Conservation (phyloP, 1,284 basidiomycete genomes). For the Moesziomyces aphidis region DNA sequence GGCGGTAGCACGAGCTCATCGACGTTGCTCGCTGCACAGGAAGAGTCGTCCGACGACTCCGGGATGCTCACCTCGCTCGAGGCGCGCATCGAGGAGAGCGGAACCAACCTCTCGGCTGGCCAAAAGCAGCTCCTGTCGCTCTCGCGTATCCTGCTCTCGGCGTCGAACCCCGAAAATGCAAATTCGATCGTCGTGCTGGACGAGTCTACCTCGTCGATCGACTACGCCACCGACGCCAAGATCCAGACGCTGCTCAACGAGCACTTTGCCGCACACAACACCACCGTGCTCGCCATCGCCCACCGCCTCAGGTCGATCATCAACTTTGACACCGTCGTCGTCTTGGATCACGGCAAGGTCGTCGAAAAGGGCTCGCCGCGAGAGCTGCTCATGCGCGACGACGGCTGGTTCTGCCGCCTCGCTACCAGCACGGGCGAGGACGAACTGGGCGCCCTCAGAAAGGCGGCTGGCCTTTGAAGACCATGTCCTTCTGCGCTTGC, state of each 20-base stretch:
- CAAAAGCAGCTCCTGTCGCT: constrained; percentile 67
- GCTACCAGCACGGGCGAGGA: constrained; percentile 33
- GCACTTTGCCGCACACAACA: constrained; percentile 76
- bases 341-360: constrained; percentile 79
- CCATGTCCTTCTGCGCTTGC: too few relatives aligned
- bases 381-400: constrained; percentile 72
- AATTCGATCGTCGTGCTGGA: constrained; percentile 68
- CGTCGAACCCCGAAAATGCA: constrained; percentile 11
- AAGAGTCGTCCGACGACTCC: constrained; percentile 20
- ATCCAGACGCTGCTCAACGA: constrained; percentile 84
- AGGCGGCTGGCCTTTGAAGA: constrained; percentile 8
- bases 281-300: constrained; percentile 82
- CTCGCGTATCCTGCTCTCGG: constrained; percentile 64
- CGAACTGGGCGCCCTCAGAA: constrained; percentile 20
- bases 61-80: constrained; percentile 59
- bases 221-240: constrained; percentile 81
- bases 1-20: constrained; percentile 18
- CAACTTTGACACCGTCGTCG: constrained; percentile 81
- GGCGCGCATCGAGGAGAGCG: constrained; percentile 62
- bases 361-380: constrained; percentile 79
- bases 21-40: constrained; percentile 3
- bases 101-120: constrained; percentile 64
- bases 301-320: constrained; percentile 81
- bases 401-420: constrained; percentile 76
- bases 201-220: constrained; percentile 81